A percentile compares a stretch with the other conserved stretches of the same genome.
Conservation (phyloP, 1,139 yeast genomes). For the Kluyveromyces sp. region DNA sequence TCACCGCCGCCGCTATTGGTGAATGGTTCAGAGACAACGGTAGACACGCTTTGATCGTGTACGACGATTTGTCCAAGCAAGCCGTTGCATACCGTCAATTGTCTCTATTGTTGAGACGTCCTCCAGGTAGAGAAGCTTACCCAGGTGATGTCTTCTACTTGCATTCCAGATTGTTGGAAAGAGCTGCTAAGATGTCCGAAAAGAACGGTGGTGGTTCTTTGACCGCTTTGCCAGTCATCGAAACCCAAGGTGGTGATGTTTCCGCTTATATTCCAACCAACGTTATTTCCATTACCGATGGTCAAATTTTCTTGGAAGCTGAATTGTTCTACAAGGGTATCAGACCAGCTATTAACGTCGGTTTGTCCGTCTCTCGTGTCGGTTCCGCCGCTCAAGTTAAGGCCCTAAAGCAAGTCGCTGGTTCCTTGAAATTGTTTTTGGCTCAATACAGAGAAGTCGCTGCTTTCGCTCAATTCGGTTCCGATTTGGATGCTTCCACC, state of each 20-base stretch:
- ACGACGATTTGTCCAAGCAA: slow-evolving; percentile 98
- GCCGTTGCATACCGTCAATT: slow-evolving; percentile 99
- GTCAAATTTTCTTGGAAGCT: slow-evolving; percentile 98
- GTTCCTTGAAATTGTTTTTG: slow-evolving; percentile 99
- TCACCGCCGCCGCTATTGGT: slow-evolving; percentile 99
- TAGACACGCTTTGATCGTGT: slow-evolving; percentile 92
- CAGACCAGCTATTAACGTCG: slow-evolving; percentile 99
- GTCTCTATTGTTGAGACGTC: slow-evolving; percentile 94
- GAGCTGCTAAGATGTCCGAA: slow-evolving; percentile 96
- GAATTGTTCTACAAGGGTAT: slow-evolving; percentile 99
- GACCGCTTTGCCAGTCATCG: slow-evolving; percentile 94
- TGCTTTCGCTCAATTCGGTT: slow-evolving; percentile 99
- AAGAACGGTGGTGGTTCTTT: slow-evolving; percentile 87
- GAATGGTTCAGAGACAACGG: slow-evolving; percentile 99
- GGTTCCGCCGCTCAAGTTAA: slow-evolving; percentile 99
- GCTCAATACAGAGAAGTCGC: slow-evolving; percentile 99
- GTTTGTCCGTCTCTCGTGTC: slow-evolving; percentile 99
- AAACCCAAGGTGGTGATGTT: slow-evolving; percentile 99
- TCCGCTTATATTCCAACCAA: slow-evolving; percentile 96
- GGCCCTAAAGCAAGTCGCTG: slow-evolving; percentile 99
- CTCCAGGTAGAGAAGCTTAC: slow-evolving; percentile 96
- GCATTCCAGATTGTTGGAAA: slow-evolving; percentile 92
- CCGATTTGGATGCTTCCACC: slow-evolving; percentile 99
- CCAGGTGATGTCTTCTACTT: slow-evolving; percentile 97
- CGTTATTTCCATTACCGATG: slow-evolving; percentile 95